Evolutionary conservation across 768 basidiomycete genomes (phyloP).

Genomic region (Pleurotus giganteus): DNA sequence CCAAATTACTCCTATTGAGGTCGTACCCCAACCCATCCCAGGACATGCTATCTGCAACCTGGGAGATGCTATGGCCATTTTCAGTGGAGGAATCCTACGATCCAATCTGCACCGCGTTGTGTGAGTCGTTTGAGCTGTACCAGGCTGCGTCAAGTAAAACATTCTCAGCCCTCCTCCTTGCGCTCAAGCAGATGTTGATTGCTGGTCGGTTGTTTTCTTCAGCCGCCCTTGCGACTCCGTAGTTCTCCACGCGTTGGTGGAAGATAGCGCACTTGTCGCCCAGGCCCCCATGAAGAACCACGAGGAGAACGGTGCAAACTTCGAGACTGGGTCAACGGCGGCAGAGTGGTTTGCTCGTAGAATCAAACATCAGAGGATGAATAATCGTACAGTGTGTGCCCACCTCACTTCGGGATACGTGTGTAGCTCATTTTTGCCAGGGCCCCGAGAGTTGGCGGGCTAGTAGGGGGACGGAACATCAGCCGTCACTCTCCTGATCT

Average conservation of each 20-base stretch:
- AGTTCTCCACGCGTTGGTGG: conserved; percentile 47
- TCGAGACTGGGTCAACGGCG: conserved; percentile 34
- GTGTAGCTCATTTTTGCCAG: conserved; percentile 17
- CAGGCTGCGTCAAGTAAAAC: conserved; percentile 1
- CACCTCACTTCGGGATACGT: background rate
- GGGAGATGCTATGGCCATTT: conserved; percentile 59
- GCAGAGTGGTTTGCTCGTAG: conserved; percentile 44
- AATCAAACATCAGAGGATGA: conserved; percentile 42
- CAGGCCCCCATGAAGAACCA: conserved; percentile 36
- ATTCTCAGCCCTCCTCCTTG: conserved; percentile 57
- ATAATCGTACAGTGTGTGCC: conserved; percentile 38
- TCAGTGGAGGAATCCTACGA: conserved; percentile 62
- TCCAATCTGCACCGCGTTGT: conserved; percentile 67
- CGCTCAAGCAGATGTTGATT: conserved; percentile 44
- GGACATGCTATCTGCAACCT: conserved; percentile 60
- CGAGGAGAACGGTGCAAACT: conserved; percentile 20
- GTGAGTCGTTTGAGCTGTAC: conserved; percentile 26
- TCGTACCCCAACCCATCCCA: conserved; percentile 47
- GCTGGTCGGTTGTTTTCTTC: conserved; percentile 73
- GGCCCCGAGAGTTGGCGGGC: conserved; percentile 46
- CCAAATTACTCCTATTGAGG: background rate
- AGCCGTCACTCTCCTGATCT: background rate
- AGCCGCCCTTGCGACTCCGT: conserved; percentile 56
- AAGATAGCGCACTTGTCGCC: conserved; percentile 50
- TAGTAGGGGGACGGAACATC: conserved; percentile 41